A percentile compares a stretch with the other conserved stretches of the same genome.
Evolutionary conservation across 345 rosid species (phyloP).

Genomic region (Bruguiera gymnorhiza): DNA sequence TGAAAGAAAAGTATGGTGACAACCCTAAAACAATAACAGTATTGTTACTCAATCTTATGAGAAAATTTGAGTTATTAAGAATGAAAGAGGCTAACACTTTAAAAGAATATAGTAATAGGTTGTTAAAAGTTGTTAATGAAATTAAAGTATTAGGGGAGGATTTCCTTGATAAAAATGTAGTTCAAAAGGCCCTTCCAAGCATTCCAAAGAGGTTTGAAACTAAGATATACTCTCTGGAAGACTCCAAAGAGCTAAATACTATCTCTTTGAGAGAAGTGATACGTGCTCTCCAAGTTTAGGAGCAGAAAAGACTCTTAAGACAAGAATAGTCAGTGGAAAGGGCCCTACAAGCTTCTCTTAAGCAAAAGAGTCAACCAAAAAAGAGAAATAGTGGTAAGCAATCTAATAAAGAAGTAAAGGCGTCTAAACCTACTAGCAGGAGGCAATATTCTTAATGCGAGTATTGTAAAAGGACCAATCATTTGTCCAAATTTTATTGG

Average conservation of each 20-base stretch:
- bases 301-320: background rate
- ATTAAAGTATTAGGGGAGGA: background rate
- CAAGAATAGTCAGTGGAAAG: background rate
- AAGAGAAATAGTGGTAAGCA: no score
- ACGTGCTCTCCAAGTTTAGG: background rate
- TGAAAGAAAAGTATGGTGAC: background rate
- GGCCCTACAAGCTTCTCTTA: background rate
- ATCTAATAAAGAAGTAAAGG: fast-evolving
- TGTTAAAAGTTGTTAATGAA: background rate
- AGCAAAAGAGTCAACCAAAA: no score
- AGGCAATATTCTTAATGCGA: no score
- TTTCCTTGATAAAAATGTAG: background rate
- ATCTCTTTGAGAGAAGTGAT: background rate
- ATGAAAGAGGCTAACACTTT: background rate
- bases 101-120: background rate
- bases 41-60: no score
- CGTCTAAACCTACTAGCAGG: no score
- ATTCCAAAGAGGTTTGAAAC: background rate
- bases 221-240: background rate
- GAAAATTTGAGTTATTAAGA: background rate
- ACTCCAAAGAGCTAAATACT: background rate
- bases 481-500: no score
- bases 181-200: background rate
- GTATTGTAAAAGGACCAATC: no score
- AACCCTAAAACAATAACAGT: background rate